Conservation (phyloP, 768 basidiomycete species). For the Naganishia kalamii region DNA sequence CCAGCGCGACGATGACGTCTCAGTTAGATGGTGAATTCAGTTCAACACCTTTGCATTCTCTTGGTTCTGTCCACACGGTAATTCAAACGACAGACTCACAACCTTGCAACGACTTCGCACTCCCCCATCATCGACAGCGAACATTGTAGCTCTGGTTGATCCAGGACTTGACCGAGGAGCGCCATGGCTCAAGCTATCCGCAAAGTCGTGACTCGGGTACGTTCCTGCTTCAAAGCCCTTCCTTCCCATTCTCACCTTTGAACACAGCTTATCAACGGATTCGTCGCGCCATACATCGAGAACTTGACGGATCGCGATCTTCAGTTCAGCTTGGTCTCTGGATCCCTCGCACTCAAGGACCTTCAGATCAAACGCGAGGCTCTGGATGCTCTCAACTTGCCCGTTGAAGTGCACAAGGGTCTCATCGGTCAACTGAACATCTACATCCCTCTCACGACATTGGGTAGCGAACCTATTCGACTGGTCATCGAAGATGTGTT, state of each 20-base stretch:
- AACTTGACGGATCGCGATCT: conserved; percentile 92
- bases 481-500: conserved; percentile 89
- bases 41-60: no score
- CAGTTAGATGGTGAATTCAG: no score
- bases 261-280: conserved; percentile 71
- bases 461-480: conserved; percentile 64
- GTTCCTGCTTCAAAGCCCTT: neutral
- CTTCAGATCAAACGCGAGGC: conserved; percentile 86
- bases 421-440: conserved; percentile 1
- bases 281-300: conserved; percentile 90
- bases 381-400: conserved; percentile 88
- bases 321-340: conserved; percentile 10
- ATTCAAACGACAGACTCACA: no score
- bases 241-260: neutral
- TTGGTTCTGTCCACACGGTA: no score
- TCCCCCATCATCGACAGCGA: no score
- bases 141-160: neutral
- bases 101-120: no score
- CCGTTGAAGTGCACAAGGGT: conserved; percentile 93
- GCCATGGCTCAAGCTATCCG: conserved; percentile 14
- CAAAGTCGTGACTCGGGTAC: conserved; percentile 14
- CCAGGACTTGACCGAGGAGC: neutral
- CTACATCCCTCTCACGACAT: neutral
- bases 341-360: conserved; percentile 54
- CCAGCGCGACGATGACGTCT: no score